A percentile compares a stretch with the other conserved stretches of the same genome.
phyloP scores from a whole-genome alignment of 352 stramenopile species.

The Globisporangium alternatum region DNA sequence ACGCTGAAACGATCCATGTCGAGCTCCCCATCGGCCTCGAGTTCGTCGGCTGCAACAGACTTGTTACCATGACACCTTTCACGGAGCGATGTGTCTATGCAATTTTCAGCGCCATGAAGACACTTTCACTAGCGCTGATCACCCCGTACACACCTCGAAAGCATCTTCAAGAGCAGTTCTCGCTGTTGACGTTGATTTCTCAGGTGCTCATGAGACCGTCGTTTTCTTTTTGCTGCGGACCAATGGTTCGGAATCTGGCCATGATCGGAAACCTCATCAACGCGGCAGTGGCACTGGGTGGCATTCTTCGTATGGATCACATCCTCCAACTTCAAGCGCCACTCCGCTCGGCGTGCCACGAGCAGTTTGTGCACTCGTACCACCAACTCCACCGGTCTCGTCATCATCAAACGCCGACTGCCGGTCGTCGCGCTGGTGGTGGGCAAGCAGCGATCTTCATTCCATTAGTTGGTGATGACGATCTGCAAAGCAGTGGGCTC shows the following conservation, averaged over 20 bases:
- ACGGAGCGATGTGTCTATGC: constrained; percentile 49
- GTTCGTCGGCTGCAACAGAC: constrained; percentile 33
- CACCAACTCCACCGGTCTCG: constrained; percentile 1
- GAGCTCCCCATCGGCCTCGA: constrained; percentile 47
- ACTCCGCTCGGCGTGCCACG: constrained; percentile 11
- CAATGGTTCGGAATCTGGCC: constrained; percentile 2
- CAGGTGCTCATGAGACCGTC: constrained; percentile 29
- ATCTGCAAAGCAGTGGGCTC: constrained; percentile 18
- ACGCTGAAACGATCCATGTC: constrained; percentile 34
- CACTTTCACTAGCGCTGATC: constrained; percentile 27
- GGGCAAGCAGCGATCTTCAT: constrained; percentile 24
- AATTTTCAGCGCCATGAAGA: constrained; percentile 38
- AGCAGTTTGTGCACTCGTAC: background rate
- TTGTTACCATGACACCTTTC: constrained; percentile 41
- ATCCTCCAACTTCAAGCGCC: constrained; percentile 3
- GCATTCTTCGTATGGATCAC: constrained; percentile 1
- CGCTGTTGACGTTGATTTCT: constrained; percentile 21
- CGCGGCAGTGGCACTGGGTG: constrained; percentile 3
- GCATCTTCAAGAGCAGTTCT: constrained; percentile 8
- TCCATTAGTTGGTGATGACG: constrained; percentile 14
- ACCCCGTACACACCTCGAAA: constrained; percentile 19
- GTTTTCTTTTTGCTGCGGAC: constrained; percentile 5
- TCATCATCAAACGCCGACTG: background rate
- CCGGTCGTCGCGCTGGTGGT: background rate
- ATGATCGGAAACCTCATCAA: constrained; percentile 1